Percentiles rank a stretch among this genome's conserved stretches.
phyloP scores from a whole-genome alignment of 1,284 basidiomycete genomes.

The Meira miltonrushii region DNA sequence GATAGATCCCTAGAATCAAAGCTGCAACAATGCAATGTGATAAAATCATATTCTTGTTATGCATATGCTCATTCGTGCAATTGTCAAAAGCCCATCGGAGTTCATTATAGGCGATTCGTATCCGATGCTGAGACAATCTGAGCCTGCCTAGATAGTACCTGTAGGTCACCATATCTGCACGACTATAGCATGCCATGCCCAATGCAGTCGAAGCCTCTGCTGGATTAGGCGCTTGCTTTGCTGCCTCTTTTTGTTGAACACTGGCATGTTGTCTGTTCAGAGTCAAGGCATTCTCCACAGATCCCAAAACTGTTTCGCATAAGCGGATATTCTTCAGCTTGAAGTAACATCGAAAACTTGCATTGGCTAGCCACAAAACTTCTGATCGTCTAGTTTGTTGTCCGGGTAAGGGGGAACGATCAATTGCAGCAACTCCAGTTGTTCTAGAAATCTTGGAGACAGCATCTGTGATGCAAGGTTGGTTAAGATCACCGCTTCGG shows the following conservation, averaged over 20 bases:
- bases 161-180: slow-evolving; percentile 53
- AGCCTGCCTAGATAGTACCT: slow-evolving; percentile 54
- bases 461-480: slow-evolving; percentile 31
- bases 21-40: slow-evolving; percentile 52
- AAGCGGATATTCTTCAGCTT: slow-evolving; percentile 53
- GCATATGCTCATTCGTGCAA: slow-evolving; percentile 29
- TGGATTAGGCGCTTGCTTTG: slow-evolving; percentile 2
- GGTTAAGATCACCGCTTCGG: not conserved
- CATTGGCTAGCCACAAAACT: slow-evolving; percentile 46
- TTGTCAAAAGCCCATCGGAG: slow-evolving; percentile 52
- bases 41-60: slow-evolving; percentile 44
- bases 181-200: slow-evolving; percentile 49
- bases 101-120: slow-evolving; percentile 51
- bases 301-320: slow-evolving; percentile 55
- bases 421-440: slow-evolving; percentile 47
- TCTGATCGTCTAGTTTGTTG: slow-evolving; percentile 43
- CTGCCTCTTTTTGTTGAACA: slow-evolving; percentile 8
- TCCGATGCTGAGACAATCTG: slow-evolving; percentile 53
- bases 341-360: slow-evolving; percentile 50
- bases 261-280: slow-evolving; percentile 25
- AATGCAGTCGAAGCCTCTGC: slow-evolving; percentile 11
- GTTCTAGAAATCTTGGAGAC: slow-evolving; percentile 45
- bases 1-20: slow-evolving; percentile 53
- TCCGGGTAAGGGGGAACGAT: slow-evolving; percentile 34
- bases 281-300: slow-evolving; percentile 52